Conservation (phyloP, 768 basidiomycete genomes). For the Panellus pusillus region DNA sequence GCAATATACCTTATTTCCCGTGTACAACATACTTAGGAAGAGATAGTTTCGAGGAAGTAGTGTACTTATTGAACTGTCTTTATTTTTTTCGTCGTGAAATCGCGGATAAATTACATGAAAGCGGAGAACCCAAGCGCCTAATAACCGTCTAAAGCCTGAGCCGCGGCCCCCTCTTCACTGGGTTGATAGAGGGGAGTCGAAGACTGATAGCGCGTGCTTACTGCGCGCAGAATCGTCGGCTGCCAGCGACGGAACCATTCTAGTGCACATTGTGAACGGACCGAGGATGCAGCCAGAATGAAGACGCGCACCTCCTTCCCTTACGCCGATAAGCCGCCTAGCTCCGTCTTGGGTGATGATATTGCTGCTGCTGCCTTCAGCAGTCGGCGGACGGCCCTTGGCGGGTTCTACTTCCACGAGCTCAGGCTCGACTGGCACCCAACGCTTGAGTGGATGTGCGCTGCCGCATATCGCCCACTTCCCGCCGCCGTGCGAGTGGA, state of each 20-base stretch:
- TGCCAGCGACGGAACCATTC: conserved; percentile 85
- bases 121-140: conserved; percentile 6
- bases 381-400: conserved; percentile 17
- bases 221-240: conserved; percentile 60
- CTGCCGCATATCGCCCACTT: conserved; percentile 76
- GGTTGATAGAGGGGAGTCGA: conserved; percentile 31
- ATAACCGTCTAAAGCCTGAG: conserved; percentile 33
- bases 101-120: conserved; percentile 10
- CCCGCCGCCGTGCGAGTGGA: conserved; percentile 67
- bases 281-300: background rate
- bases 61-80: conserved; percentile 24
- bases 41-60: conserved; percentile 20
- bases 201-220: conserved; percentile 46
- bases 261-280: background rate
- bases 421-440: conserved; percentile 27
- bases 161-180: conserved; percentile 14
- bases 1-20: conserved; percentile 16
- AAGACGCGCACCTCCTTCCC: conserved; percentile 48
- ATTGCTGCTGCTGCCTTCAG: conserved; percentile 14
- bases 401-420: conserved; percentile 22
- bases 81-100: conserved; percentile 8
- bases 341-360: conserved; percentile 35
- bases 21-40: conserved; percentile 3
- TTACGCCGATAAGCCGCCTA: conserved; percentile 52
- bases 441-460: conserved; percentile 69